A percentile compares a stretch with the other conserved stretches of the same genome.
Evolutionary conservation across 768 basidiomycete genomes (phyloP).

Genomic region (Strobilomyces confusus): DNA sequence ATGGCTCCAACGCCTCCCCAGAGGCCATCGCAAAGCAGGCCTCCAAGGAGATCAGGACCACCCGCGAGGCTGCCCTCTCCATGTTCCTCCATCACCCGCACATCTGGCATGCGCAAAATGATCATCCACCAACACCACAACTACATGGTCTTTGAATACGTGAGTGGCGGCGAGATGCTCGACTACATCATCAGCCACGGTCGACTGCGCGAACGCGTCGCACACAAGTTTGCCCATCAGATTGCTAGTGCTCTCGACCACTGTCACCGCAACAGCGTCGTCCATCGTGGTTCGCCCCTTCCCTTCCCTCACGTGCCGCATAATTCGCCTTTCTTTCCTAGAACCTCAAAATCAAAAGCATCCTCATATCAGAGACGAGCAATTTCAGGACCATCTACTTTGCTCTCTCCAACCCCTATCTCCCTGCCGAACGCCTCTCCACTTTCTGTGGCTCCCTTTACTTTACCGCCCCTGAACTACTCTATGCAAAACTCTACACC

Average conservation of each 20-base stretch:
- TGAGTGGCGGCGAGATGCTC: too few species aligned
- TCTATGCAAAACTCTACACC: slow-evolving; percentile 41
- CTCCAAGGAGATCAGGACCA: too few species aligned
- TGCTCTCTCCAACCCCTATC: slow-evolving; percentile 92
- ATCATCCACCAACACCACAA: slow-evolving; percentile 97
- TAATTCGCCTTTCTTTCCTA: too few species aligned
- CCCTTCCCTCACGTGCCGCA: too few species aligned
- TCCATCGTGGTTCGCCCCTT: slow-evolving; percentile 70
- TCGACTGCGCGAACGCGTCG: slow-evolving; percentile 88
- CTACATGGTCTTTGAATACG: slow-evolving; percentile 81
- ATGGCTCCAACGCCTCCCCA: slow-evolving; percentile 42
- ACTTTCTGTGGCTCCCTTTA: slow-evolving; percentile 99
- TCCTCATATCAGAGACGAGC: slow-evolving; percentile 49
- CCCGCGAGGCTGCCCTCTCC: slow-evolving; percentile 80
- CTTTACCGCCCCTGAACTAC: background rate
- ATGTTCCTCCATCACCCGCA: too few species aligned
- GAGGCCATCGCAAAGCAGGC: slow-evolving; percentile 61
- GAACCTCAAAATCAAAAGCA: too few species aligned
- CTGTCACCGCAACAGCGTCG: slow-evolving; percentile 95
- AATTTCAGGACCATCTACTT: slow-evolving; percentile 99
- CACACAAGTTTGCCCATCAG: slow-evolving; percentile 95
- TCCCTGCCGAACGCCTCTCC: slow-evolving; percentile 74
- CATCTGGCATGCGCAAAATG: slow-evolving; percentile 92
- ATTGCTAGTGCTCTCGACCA: slow-evolving; percentile 96
- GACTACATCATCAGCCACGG: slow-evolving; percentile 88